A percentile compares a stretch with the other conserved stretches of the same genome.
phyloP scores from a whole-genome alignment of 23 red algal species.

The Agarophyton chilense region DNA sequence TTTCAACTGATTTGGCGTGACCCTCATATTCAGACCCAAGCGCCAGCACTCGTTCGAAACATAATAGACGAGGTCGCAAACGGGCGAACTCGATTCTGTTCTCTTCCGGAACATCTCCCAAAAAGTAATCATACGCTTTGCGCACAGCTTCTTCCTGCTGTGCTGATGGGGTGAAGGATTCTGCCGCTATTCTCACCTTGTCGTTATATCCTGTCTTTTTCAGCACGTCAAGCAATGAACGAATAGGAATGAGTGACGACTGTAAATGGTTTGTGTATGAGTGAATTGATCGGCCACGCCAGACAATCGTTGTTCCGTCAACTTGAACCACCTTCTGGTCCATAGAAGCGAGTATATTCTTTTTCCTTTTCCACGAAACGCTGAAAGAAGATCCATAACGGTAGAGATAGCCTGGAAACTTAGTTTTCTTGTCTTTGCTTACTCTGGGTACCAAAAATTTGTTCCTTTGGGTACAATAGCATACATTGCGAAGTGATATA shows the following conservation, averaged over 20 bases:
- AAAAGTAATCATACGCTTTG: constrained; percentile 43
- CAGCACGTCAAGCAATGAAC: constrained; percentile 28
- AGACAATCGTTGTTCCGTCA: constrained; percentile 44
- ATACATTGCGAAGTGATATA: constrained; percentile 30
- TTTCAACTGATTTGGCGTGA: constrained; percentile 4
- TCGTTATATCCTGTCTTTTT: constrained; percentile 15
- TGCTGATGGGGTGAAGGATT: constrained; percentile 17
- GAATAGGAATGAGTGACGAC: constrained; percentile 43
- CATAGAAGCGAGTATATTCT: background rate
- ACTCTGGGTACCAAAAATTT: constrained; percentile 45
- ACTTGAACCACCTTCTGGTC: constrained; percentile 39
- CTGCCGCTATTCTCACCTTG: constrained; percentile 30
- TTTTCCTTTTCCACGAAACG: constrained; percentile 33
- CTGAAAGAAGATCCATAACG: constrained; percentile 38
- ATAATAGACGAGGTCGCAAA: constrained; percentile 37
- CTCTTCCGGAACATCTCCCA: constrained; percentile 34
- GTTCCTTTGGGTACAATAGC: constrained; percentile 53
- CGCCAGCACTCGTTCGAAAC: constrained; percentile 36
- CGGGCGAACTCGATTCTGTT: constrained; percentile 21
- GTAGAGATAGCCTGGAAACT: constrained; percentile 27
- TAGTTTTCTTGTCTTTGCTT: constrained; percentile 23
- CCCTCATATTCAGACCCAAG: constrained; percentile 52
- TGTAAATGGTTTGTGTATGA: constrained; percentile 19
- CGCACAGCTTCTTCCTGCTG: background rate
- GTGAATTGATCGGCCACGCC: constrained; percentile 45